Percentiles rank a stretch among this genome's conserved stretches.
phyloP scores from a whole-genome alignment of 305 asterid genomes.

The Euphrasia arctica region DNA sequence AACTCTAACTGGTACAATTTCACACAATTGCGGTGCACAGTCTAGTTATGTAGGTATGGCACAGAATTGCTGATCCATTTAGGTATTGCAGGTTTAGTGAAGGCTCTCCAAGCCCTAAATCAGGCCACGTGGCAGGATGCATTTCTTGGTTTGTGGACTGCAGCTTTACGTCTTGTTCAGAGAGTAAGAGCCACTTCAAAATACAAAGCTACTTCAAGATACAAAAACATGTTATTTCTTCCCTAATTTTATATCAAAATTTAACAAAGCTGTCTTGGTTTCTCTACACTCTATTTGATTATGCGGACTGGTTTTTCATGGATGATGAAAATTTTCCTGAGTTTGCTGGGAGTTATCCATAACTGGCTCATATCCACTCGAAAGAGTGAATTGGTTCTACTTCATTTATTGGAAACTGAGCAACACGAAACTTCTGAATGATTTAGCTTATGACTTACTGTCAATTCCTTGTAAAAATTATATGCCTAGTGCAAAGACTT shows the following conservation, averaged over 20 bases:
- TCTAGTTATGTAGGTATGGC: conserved; percentile 20
- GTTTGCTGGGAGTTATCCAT: no score
- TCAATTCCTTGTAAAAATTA: conserved; percentile 19
- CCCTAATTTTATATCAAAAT: conserved; percentile 21
- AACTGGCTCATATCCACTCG: no score
- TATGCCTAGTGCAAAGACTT: conserved; percentile 3
- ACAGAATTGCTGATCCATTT: conserved; percentile 27
- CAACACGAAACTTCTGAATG: conserved; percentile 1
- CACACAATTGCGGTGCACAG: conserved; percentile 14
- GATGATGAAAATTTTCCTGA: conserved; percentile 22
- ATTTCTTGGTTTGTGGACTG: conserved; percentile 90
- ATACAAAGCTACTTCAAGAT: conserved; percentile 20
- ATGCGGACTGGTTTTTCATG: conserved; percentile 20
- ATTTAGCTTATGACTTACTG: conserved; percentile 17
- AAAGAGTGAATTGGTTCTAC: no score
- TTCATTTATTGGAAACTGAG: no score
- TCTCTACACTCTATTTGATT: conserved; percentile 9
- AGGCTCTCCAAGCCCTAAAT: conserved; percentile 83
- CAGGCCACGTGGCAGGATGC: conserved; percentile 87
- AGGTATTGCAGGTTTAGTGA: conserved; percentile 72
- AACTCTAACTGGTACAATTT: conserved; percentile 63
- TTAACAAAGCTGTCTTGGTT: conserved; percentile 13
- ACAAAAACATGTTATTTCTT: conserved; percentile 12
- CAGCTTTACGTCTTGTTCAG: conserved; percentile 88
- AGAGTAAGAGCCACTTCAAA: conserved; percentile 51